Base-by-base conservation (phyloP, 164 flowering plant species). In the Kingdonia uniflora region DNA sequence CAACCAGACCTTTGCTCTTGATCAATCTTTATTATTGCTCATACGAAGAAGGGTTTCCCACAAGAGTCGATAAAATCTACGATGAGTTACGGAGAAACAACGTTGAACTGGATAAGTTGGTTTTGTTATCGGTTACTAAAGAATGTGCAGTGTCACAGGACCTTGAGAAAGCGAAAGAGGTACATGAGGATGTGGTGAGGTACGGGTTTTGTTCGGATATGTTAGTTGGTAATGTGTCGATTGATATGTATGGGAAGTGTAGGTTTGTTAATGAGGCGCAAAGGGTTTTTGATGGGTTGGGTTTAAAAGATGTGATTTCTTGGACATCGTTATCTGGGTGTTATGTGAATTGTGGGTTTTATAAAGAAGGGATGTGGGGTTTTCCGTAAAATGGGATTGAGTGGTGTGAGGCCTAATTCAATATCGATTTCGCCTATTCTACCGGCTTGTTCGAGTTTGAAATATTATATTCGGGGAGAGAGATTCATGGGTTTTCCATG, bases 231-330 rank as follows among this genome's bases (percentile, higher is more conserved):
- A 81, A 78, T 69, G 70, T 77, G 1, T 54, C 78, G 59, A 71
- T 78, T 52, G 69, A 78, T 61, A 67, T 78, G 79, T 80, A 70
- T 63, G 82, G 73, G 43, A 78, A 80, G 51, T 80, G 82, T 38
- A 65, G 51, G 60, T 65, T 12, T 17, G 19, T 56, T 51, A 58
- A 69, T 24, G 81, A 75, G 21, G 81, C 78, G 14, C 57, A 22
- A 23, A 50, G 25, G 47, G 78, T 74, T 20, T 78, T 80, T 45
- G 57, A 59, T 39, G 66, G 57, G 22, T 56, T 76, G 59, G 49
- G 14, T 3, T 35, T 19, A 0, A 80, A 63, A 56, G 83, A 80
- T 69, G 86, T 78, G 47, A 59, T 80, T 47, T 68, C 83, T 26
- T 80, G 86, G 86, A 80, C 86, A 1, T 72, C 86, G 0, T 38